Base-by-base conservation (phyloP, 306 rosid species). In the Pyrus bretschneideri region DNA sequence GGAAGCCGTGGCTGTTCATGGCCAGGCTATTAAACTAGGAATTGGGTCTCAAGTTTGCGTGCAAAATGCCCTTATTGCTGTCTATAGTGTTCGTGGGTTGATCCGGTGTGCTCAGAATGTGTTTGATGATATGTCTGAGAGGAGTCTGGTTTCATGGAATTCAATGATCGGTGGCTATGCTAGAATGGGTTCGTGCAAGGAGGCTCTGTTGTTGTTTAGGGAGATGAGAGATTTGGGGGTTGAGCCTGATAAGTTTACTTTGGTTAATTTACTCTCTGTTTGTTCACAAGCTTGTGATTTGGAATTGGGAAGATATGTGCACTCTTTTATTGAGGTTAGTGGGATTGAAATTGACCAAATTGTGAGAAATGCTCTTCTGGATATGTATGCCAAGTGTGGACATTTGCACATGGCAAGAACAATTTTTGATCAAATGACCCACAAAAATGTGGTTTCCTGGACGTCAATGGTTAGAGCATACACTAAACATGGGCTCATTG, bases 311-410 rank as follows among this genome's bases (percentile, higher is more conserved):
- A 85, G 86, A 72, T 85, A 68, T 75, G 59, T 88, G 85, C 96
- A 92, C 81, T 75, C 66, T 45, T 85, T 81, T 77, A 75, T 85
- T 6, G 76, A 81, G 77, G 72, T 82, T 62, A 42, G 82, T 0
- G 93, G 87, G 70, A 78, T 86, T 80, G 81, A 80, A 49, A 73
- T 86, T 21, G 96, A 92, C 83, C 86, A 77, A 22, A 84, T 90
- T 54, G 78, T 90, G 76, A 83, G 75, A 29, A 92, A 92, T 80
- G 82, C 96, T 35, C 81, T 92, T 45, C 49, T 88, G 18, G 90
- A 85, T 80, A 85, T 89, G 97, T 92, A 88, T 74, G 97, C 88
- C 15, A 92, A 90, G 85, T 90, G 91, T 29, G 79, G 92, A 71
- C 30, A 77, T 82, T 87, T 92, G 86, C 76, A 72, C 27, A 84